A percentile compares a stretch with the other conserved stretches of the same genome.
Conservation (phyloP, 192 early-diverging fungal species). For the Linnemannia elongata region DNA sequence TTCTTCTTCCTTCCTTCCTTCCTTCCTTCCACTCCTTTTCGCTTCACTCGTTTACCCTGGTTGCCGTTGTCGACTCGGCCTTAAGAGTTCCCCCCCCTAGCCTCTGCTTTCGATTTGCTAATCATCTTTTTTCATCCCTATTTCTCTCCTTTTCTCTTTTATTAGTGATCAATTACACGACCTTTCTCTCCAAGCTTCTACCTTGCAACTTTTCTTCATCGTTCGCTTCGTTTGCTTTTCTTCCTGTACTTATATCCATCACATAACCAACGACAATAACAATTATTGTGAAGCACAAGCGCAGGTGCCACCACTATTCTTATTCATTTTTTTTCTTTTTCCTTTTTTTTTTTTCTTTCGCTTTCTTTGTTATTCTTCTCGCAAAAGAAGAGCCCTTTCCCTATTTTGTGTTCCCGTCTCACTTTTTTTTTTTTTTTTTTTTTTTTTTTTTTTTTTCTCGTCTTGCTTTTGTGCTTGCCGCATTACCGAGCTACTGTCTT, state of each 20-base stretch:
- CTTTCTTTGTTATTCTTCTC: not conserved
- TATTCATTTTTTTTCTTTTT: too few relatives aligned
- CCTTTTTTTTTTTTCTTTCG: too few relatives aligned
- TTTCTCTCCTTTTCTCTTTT: not conserved
- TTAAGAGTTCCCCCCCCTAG: too few relatives aligned
- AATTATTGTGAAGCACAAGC: slow-evolving; percentile 1
- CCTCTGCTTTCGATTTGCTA: not conserved
- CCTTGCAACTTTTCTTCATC: not conserved
- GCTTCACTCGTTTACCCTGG: not conserved
- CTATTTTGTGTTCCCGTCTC: slow-evolving; percentile 1
- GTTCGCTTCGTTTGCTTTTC: not conserved
- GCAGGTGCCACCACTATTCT: slow-evolving; percentile 2
- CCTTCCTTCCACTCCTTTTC: slow-evolving; percentile 5
- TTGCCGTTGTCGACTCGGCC: not conserved
- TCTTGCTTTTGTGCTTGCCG: not conserved
- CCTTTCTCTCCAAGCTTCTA: not conserved
- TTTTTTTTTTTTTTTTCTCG: not conserved
- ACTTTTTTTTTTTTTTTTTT: not conserved
- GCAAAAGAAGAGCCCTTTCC: slow-evolving; percentile 1
- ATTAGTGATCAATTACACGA: not conserved
- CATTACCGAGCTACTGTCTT: not conserved
- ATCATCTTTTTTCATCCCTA: not conserved
- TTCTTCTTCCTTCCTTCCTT: slow-evolving; percentile 13
- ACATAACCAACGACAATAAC: not conserved
- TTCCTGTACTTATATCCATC: not conserved